These are phyloP conservation scores for Tritrichomonas foetus DNA, from an alignment of 208 protist species.

Conservation along the genomic window DNA sequence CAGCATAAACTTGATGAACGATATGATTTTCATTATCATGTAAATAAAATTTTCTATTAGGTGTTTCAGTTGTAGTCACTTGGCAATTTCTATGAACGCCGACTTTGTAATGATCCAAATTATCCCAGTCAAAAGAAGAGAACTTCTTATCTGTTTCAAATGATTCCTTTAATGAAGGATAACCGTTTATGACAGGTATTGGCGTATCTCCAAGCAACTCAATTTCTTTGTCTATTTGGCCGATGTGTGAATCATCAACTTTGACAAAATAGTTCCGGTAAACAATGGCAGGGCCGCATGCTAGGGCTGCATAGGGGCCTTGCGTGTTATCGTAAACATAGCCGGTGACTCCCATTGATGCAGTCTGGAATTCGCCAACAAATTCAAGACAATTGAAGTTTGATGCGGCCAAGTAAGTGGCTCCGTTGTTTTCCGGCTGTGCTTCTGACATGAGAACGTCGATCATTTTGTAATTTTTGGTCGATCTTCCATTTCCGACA, in stretches of 20 bases:
- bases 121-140: background rate
- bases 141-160: too few species aligned
- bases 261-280: constrained; percentile 66
- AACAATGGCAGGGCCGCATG: constrained; percentile 61
- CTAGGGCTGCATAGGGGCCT: constrained; percentile 65
- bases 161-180: background rate
- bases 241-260: background rate
- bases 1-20: background rate
- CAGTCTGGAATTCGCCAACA: constrained; percentile 48
- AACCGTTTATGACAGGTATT: background rate
- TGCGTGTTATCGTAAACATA: constrained; percentile 66
- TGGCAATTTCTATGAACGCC: background rate
- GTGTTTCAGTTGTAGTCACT: background rate
- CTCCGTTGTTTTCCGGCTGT: background rate
- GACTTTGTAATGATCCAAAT: background rate
- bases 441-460: background rate
- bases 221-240: background rate
- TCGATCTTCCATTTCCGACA: background rate
- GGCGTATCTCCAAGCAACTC: background rate
- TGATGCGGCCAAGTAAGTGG: constrained; percentile 65
- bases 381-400: constrained; percentile 72
- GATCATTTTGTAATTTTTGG: background rate
- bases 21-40: background rate
- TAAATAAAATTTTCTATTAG: background rate
- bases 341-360: constrained; percentile 60